Evolutionary conservation across 2,329 filamentous ascomycete species (phyloP).

Genomic region (Onygenales sp.): DNA sequence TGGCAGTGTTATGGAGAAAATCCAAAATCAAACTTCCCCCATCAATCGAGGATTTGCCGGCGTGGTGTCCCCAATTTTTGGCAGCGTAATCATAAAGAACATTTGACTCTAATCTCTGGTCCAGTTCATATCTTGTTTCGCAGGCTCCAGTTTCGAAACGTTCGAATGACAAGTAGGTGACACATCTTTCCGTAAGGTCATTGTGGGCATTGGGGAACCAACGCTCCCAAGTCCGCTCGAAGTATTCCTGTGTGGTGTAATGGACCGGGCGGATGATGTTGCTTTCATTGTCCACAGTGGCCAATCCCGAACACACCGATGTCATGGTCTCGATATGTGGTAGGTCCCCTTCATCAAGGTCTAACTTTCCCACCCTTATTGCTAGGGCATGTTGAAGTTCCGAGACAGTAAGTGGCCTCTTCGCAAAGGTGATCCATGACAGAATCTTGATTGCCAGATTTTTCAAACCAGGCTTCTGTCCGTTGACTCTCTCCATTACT

Average conservation of each 20-base stretch:
- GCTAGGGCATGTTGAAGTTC: conserved; percentile 25
- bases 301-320: conserved; percentile 17
- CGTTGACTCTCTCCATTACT: conserved; percentile 11
- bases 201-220: conserved; percentile 16
- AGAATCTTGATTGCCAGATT: conserved; percentile 5
- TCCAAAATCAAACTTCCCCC: not conserved
- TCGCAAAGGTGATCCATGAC: conserved; percentile 7
- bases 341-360: conserved; percentile 20
- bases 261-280: conserved; percentile 25
- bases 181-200: conserved; percentile 16
- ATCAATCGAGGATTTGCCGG: not conserved
- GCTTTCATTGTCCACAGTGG: conserved; percentile 14
- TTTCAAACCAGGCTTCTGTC: not conserved
- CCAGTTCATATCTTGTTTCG: not conserved
- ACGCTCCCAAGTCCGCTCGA: conserved; percentile 24
- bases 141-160: not conserved
- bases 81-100: not conserved
- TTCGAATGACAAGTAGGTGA: conserved; percentile 23
- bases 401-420: conserved; percentile 16
- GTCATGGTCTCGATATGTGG: conserved; percentile 6
- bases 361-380: conserved; percentile 12
- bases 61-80: conserved; percentile 6
- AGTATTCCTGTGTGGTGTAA: conserved; percentile 40
- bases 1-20: not conserved
- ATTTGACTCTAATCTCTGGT: not conserved